These are phyloP conservation scores for Naganishia antarctica DNA, from an alignment of 768 basidiomycete genomes.

Conservation along the genomic window DNA sequence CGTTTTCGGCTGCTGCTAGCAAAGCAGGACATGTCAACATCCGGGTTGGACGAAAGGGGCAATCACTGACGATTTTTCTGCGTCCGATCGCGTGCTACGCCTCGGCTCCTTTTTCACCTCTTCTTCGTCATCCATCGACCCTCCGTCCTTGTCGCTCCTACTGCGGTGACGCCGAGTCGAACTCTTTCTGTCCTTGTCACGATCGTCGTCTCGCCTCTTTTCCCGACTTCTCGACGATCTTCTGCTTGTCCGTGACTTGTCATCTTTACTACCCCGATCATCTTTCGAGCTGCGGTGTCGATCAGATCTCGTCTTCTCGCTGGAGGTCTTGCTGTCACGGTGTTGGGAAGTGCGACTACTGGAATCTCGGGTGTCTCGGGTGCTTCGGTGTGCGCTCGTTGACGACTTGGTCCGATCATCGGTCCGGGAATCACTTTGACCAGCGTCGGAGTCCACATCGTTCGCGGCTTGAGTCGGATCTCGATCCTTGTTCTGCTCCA, in stretches of 20 bases:
- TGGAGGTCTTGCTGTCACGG: slow-evolving; percentile 10
- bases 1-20: slow-evolving; percentile 3
- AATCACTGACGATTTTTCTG: neutral
- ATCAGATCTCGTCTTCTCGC: slow-evolving; percentile 7
- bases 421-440: slow-evolving; percentile 7
- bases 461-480: neutral
- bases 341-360: slow-evolving; percentile 1
- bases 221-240: slow-evolving; percentile 17
- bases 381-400: neutral
- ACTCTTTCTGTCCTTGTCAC: slow-evolving; percentile 16
- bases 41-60: neutral
- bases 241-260: neutral
- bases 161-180: slow-evolving; percentile 15
- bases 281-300: slow-evolving; percentile 17
- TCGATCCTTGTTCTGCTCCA: slow-evolving; percentile 5
- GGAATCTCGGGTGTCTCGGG: slow-evolving; percentile 2
- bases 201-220: slow-evolving; percentile 14
- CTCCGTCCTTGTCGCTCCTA: slow-evolving; percentile 20
- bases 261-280: slow-evolving; percentile 18
- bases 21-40: neutral
- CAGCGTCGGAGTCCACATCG: slow-evolving; percentile 2
- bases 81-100: neutral
- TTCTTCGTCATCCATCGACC: slow-evolving; percentile 6
- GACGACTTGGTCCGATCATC: slow-evolving; percentile 1
- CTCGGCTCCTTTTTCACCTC: slow-evolving; percentile 14